A percentile compares a stretch with the other conserved stretches of the same genome.
These are phyloP conservation scores for Edaphochlamys debaryana DNA, from an alignment of 139 green algal species.

Conservation along the genomic window DNA sequence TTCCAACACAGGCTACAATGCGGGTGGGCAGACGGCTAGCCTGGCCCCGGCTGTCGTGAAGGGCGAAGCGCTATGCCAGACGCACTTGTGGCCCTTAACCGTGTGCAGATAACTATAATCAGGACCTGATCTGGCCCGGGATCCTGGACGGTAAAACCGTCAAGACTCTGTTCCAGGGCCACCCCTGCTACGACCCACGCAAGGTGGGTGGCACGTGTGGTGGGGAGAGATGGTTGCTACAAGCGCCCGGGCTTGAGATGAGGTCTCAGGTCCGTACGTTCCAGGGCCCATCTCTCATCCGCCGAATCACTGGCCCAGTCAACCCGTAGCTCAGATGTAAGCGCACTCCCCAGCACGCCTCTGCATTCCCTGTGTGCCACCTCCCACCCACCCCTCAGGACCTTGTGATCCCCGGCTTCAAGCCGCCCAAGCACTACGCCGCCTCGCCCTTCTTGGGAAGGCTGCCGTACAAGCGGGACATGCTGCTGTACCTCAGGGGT, in stretches of 20 bases:
- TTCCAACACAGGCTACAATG: constrained; percentile 43
- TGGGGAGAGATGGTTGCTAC: no score
- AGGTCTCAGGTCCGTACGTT: no score
- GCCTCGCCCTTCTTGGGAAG: constrained; percentile 32
- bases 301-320: no score
- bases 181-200: constrained; percentile 57
- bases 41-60: constrained; percentile 5
- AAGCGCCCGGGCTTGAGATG: no score
- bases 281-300: no score
- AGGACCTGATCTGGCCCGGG: constrained; percentile 3
- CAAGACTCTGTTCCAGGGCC: constrained; percentile 40
- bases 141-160: not conserved
- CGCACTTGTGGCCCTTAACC: no score
- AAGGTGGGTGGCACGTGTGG: constrained; percentile 33
- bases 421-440: constrained; percentile 26
- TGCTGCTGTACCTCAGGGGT: constrained; percentile 26
- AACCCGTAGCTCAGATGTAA: no score
- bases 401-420: constrained; percentile 59
- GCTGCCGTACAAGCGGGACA: not conserved
- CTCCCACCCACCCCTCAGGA: no score
- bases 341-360: no score
- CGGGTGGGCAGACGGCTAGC: constrained; percentile 36
- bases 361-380: no score
- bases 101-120: constrained; percentile 40
- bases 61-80: constrained; percentile 45